Evolutionary conservation across 2,329 filamentous ascomycete species (phyloP).

Genomic region (Fusarium sororula): DNA sequence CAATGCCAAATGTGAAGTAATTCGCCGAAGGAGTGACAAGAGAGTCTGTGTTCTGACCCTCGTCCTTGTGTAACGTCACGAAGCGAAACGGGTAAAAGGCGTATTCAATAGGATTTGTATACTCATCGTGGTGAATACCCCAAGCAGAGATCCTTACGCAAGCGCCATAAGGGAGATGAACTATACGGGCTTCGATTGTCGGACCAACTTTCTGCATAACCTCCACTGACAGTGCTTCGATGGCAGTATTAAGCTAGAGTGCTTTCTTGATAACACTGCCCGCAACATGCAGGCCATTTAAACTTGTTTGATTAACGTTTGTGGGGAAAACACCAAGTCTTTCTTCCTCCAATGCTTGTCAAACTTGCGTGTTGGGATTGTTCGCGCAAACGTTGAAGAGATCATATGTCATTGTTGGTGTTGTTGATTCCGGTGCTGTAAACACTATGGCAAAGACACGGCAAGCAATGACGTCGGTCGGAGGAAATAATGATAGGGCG

Average conservation of each 20-base stretch:
- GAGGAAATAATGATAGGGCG: not conserved
- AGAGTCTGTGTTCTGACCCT: fast-evolving
- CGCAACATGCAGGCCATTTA: not conserved
- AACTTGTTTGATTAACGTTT: not conserved
- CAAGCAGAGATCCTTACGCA: not conserved
- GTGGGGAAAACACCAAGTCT: fast-evolving
- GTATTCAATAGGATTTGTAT: not conserved
- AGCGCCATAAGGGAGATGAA: not conserved
- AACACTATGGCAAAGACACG: not conserved
- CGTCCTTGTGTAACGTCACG: fast-evolving
- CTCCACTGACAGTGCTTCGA: not conserved
- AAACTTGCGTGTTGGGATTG: fast-evolving
- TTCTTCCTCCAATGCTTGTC: not conserved
- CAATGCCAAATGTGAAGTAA: not conserved
- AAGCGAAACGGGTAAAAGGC: not conserved
- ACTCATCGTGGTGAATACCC: not conserved
- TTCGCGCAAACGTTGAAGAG: not conserved
- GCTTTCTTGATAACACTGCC: conserved; percentile 2
- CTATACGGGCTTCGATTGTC: fast-evolving
- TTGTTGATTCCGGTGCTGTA: not conserved
- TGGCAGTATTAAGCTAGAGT: not conserved
- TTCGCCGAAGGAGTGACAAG: not conserved
- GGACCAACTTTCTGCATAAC: not conserved
- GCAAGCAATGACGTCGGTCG: not conserved
- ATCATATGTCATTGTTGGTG: not conserved